Percentiles rank a stretch among this genome's conserved stretches.
phyloP scores from a whole-genome alignment of 2,329 filamentous ascomycete species.

The Colletotrichum lupini region DNA sequence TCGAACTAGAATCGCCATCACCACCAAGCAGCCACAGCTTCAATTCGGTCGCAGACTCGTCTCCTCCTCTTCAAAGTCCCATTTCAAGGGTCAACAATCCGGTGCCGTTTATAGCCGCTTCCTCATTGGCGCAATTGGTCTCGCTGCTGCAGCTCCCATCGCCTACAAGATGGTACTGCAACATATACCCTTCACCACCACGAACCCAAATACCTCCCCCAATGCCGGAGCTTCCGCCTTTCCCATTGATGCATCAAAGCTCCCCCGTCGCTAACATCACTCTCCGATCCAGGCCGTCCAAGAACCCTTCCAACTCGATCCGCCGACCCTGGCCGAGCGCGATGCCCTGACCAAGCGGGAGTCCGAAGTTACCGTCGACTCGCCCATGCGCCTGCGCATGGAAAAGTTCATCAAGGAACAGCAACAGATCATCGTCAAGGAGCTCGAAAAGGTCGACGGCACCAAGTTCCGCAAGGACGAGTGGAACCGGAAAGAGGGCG shows the following conservation, averaged over 20 bases:
- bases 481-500: slow-evolving; percentile 89
- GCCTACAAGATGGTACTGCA: slow-evolving; percentile 68
- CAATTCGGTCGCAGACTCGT: slow-evolving; percentile 33
- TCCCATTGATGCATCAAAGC: slow-evolving; percentile 6
- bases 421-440: slow-evolving; percentile 86
- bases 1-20: slow-evolving; percentile 22
- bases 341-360: slow-evolving; percentile 86
- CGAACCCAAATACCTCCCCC: not conserved
- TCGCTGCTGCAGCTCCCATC: slow-evolving; percentile 63
- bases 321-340: slow-evolving; percentile 82
- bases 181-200: slow-evolving; percentile 19
- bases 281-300: slow-evolving; percentile 49
- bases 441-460: slow-evolving; percentile 86
- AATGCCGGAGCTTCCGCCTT: slow-evolving; percentile 9
- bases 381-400: slow-evolving; percentile 98
- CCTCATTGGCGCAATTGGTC: slow-evolving; percentile 50
- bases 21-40: slow-evolving; percentile 5
- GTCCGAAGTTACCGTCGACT: slow-evolving; percentile 77
- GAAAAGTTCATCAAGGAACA: slow-evolving; percentile 95
- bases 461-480: slow-evolving; percentile 84
- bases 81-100: slow-evolving; percentile 27
- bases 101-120: slow-evolving; percentile 22
- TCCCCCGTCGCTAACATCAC: slow-evolving; percentile 27
- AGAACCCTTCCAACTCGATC: slow-evolving; percentile 63
- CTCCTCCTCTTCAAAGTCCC: slow-evolving; percentile 32